Percentiles rank a stretch among this genome's conserved stretches.
Conservation (phyloP, 257 asterid species). For the Solanum clarkiae region DNA sequence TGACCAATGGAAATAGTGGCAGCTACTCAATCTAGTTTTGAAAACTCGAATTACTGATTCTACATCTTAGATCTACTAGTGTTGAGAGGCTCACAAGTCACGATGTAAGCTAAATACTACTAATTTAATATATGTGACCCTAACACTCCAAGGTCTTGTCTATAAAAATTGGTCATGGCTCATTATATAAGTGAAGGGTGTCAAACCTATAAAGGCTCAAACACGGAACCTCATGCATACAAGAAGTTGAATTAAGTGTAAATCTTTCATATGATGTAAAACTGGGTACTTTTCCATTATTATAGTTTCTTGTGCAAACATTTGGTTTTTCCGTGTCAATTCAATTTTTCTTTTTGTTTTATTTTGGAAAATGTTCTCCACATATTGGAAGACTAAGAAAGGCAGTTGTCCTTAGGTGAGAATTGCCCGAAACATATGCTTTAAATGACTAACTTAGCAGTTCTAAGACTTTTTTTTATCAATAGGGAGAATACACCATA, state of each 20-base stretch:
- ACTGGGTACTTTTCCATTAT: background rate
- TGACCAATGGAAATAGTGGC: background rate
- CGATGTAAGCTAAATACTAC: background rate
- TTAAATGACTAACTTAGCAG: background rate
- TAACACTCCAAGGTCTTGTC: background rate
- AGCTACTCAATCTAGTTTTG: background rate
- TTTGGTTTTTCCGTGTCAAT: background rate
- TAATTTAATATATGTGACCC: background rate
- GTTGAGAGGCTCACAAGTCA: background rate
- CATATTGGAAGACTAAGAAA: background rate
- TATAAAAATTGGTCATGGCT: background rate
- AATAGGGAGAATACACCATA: background rate
- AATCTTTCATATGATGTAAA: background rate
- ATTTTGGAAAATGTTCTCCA: background rate
- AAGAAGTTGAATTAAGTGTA: background rate
- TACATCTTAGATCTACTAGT: background rate
- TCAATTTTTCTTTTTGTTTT: background rate
- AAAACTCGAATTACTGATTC: background rate
- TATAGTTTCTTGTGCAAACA: background rate
- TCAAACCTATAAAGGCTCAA: background rate
- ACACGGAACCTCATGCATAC: background rate
- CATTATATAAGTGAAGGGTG: background rate
- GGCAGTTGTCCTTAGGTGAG: background rate
- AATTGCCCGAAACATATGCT: background rate
- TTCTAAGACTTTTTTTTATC: background rate